phyloP scores from a whole-genome alignment of 2,329 filamentous ascomycete genomes.

The Fonsecaea erecta region DNA sequence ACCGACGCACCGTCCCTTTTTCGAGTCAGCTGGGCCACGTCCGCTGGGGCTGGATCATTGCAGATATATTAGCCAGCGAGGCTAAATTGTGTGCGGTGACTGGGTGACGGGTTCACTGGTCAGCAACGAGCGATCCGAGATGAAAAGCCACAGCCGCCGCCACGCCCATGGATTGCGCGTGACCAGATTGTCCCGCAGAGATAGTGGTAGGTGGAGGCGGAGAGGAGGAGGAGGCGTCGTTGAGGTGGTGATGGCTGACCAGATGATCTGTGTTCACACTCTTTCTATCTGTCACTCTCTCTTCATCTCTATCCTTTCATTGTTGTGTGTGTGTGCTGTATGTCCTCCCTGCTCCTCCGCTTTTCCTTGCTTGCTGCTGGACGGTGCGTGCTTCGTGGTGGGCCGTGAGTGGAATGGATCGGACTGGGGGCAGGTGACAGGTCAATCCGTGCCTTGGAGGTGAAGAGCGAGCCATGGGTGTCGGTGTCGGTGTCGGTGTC shows the following conservation, averaged over 20 bases:
- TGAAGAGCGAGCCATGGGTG: background rate
- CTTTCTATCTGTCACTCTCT: background rate
- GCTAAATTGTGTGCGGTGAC: slow-evolving; percentile 4
- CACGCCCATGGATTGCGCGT: background rate
- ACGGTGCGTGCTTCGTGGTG: background rate
- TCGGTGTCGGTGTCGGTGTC: background rate
- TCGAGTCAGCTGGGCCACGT: slow-evolving; percentile 14
- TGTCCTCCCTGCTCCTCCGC: background rate
- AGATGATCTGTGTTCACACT: background rate
- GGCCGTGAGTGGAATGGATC: background rate
- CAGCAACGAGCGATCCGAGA: slow-evolving; percentile 4
- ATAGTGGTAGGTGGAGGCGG: background rate
- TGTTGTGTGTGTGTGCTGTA: background rate
- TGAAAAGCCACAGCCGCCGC: background rate
- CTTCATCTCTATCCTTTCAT: background rate
- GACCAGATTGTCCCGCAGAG: background rate
- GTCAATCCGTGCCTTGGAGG: too few species aligned
- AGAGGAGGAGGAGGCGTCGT: background rate
- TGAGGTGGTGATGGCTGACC: background rate
- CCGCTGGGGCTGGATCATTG: slow-evolving; percentile 6
- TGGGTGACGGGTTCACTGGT: too few species aligned
- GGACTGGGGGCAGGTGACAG: too few species aligned
- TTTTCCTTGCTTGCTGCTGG: background rate
- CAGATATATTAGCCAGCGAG: slow-evolving; percentile 9
- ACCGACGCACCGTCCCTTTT: background rate